Conservation (phyloP, 108 stramenopile species). For the Licmophora abbreviata region DNA sequence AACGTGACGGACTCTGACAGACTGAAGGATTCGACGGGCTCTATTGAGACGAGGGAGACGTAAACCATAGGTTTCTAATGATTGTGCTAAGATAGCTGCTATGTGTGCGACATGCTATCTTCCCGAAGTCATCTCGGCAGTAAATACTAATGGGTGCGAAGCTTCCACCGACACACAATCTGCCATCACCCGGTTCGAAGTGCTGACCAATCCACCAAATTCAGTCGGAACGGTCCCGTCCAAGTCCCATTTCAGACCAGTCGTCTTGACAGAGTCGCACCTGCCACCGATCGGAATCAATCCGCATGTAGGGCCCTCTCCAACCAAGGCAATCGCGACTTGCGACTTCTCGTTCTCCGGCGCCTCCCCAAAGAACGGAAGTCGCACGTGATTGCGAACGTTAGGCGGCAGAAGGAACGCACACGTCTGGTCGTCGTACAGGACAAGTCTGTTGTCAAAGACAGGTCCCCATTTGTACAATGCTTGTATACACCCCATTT, state of each 20-base stretch:
- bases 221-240: conserved; percentile 46
- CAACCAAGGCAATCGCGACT: conserved; percentile 6
- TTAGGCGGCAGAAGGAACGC: conserved; percentile 50
- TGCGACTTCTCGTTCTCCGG: neutral
- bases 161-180: conserved; percentile 36
- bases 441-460: conserved; percentile 31
- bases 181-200: conserved; percentile 60
- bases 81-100: no score
- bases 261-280: conserved; percentile 49
- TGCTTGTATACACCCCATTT: conserved; percentile 74
- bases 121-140: conserved; percentile 42
- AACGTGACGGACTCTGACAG: no score
- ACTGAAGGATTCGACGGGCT: no score
- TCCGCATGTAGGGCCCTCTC: conserved; percentile 81
- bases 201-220: conserved; percentile 78
- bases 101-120: no score
- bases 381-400: conserved; percentile 25
- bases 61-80: no score
- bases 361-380: conserved; percentile 26
- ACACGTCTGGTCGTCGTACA: conserved; percentile 69
- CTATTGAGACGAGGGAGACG: no score
- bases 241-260: conserved; percentile 76
- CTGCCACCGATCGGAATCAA: conserved; percentile 57
- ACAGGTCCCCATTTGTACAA: conserved; percentile 49
- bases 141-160: conserved; percentile 55